Evolutionary conservation across 768 basidiomycete genomes (phyloP), one percentile per base, ranked within the genome.

Genomic region (Termitomyces sp.): DNA sequence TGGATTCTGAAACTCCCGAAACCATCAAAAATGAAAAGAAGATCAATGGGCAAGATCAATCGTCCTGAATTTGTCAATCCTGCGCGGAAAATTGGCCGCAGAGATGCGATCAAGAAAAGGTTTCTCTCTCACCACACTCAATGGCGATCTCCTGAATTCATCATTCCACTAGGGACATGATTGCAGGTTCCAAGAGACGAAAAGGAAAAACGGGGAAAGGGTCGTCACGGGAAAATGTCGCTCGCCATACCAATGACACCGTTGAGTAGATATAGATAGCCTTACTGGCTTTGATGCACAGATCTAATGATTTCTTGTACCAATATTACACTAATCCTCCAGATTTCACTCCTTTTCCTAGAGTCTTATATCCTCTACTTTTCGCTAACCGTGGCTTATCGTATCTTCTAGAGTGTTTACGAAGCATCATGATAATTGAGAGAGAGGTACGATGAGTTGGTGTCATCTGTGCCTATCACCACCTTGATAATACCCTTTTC

Each of bases 1-100:
- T 99, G 95, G 92, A 98, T 98, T 62, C 70, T 91, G n/a, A 89
- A 90, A 63, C 80, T 99, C n/a, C 90, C 90, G 22, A 95, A 92
- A 69, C 95, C 96, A 0, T 91, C 91, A 1, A 96, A 93, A 73
- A 80, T 94, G 78, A 89, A 90, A 74, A 87, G 89, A 61, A 85
- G 80, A 64, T 78, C 85, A 67, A 92, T 98, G 85, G 91, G 91
- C 57, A 93, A 89, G 73, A 77, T 86, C 7, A 89, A 91, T 70
- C 88, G 89, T 20, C 82, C 89, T 3, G 89, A 94, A 50, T 79
- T 74, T 5, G 86, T 93, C 51, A 91, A 90, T 64, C 76, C 78
- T 26, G 88, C 89, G 4, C 79, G 88, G 39, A 81, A 78, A 60
- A 79, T 91, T 49, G 89, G 89, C 4, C 81, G 86, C 48, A 78